Evolutionary conservation across 768 basidiomycete genomes (phyloP), one percentile per base, ranked within the genome.

Genomic region (Tricholoma matsutake): DNA sequence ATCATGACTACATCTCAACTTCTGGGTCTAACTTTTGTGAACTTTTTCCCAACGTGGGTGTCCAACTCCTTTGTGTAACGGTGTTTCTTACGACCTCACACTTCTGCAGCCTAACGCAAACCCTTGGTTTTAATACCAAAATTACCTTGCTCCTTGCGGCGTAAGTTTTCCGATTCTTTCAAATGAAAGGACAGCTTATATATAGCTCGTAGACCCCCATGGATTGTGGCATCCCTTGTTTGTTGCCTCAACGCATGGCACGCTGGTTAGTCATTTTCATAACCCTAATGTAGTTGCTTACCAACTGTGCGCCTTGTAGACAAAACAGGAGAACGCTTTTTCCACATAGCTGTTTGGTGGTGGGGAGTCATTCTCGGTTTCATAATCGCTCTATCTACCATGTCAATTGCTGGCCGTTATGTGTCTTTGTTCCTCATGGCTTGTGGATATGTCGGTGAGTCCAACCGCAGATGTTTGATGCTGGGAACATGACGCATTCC

Each of bases 361-460:
- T 86, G 85, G 85, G 81, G 75, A 4, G 80, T 81, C 49, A 84
- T 88, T 1, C 45, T 86, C 3, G 87, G 83, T 1, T 88, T 82
- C 64, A 82, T 88, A 61, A 85, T 88, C 61, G 81, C 80, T 2
- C 68, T 87, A 16, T 80, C 80, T 2, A 87, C 86, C 0, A 78
- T 78, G 72, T 73, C 71, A 4, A 77, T 78, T 14, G 79, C 71
- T 0, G 85, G 77, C 1, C 80, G 86, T 57, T 88, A 88, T 63
- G 74, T 88, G 28, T 79, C 84, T 0, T 71, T 88, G 69, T 88
- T 87, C 71, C 74, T 88, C 34, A 87, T 89, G 85, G 79, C 86
- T 0, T 71, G 72, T 57, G 86, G 86, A 52, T 83, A 82, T 63
- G 72, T 73, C 6, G 75, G 76, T 73, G 45, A 53, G 73, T 62